phyloP scores from a whole-genome alignment of 352 stramenopile genomes.

The Thalassiosira exigua region DNA sequence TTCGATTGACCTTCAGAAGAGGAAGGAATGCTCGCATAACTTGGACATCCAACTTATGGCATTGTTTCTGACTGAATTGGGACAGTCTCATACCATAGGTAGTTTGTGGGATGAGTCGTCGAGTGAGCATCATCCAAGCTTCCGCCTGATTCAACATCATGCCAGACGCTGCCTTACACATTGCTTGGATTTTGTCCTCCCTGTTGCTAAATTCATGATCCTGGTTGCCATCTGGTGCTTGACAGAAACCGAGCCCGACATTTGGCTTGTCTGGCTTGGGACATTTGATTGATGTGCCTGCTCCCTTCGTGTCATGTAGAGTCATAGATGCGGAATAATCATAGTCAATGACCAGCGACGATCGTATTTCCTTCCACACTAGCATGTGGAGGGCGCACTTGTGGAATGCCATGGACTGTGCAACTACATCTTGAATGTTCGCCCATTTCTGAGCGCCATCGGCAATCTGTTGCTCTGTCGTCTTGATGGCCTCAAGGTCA shows the following conservation, averaged over 20 bases:
- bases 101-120: slow-evolving; percentile 12
- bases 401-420: slow-evolving; percentile 16
- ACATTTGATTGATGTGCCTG: background rate
- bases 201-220: background rate
- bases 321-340: background rate
- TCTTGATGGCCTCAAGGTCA: background rate
- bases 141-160: background rate
- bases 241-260: slow-evolving; percentile 8
- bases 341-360: background rate
- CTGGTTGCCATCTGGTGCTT: slow-evolving; percentile 21
- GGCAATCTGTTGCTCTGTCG: background rate
- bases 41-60: slow-evolving; percentile 4
- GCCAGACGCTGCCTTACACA: background rate
- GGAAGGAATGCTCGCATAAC: slow-evolving; percentile 8
- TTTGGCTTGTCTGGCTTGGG: slow-evolving; percentile 21
- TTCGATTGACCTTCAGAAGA: background rate
- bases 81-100: slow-evolving; percentile 4
- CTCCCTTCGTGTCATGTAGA: slow-evolving; percentile 21
- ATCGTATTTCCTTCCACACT: background rate
- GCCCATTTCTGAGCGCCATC: slow-evolving; percentile 8
- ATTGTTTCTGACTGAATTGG: background rate
- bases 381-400: slow-evolving; percentile 18
- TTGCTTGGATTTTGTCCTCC: background rate
- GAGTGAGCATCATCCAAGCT: background rate
- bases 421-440: slow-evolving; percentile 2